These are phyloP conservation scores for Erythrophleum ivorense DNA, from an alignment of 331 rosid genomes.

Conservation along the genomic window DNA sequence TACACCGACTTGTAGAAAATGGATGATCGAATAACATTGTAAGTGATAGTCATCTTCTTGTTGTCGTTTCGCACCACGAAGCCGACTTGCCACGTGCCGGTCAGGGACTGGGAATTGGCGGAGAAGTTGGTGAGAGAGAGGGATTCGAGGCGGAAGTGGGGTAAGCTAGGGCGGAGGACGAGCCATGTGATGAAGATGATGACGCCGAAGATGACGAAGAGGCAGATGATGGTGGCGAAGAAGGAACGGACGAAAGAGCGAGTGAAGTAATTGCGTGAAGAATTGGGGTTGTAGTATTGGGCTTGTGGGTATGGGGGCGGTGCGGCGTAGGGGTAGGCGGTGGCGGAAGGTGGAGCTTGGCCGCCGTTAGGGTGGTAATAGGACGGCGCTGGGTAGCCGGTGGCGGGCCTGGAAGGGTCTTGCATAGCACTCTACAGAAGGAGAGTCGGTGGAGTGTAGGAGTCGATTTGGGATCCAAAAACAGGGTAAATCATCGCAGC, in stretches of 20 bases:
- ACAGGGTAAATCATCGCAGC: not conserved
- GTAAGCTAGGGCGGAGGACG: conserved; percentile 82
- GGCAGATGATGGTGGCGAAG: conserved; percentile 60
- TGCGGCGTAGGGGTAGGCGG: conserved; percentile 58
- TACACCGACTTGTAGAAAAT: conserved; percentile 37
- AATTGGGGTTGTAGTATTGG: conserved; percentile 40
- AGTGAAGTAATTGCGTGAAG: conserved; percentile 33
- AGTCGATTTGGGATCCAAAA: not conserved
- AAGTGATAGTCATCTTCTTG: conserved; percentile 66
- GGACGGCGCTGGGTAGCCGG: conserved; percentile 72
- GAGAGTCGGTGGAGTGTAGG: not conserved
- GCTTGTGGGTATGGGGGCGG: conserved; percentile 46
- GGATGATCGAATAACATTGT: conserved; percentile 48
- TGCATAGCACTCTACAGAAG: conserved; percentile 41
- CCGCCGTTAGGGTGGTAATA: not conserved
- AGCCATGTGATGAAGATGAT: conserved; percentile 73
- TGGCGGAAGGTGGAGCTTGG: conserved; percentile 40
- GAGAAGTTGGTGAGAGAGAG: conserved; percentile 61
- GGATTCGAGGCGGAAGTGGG: conserved; percentile 58
- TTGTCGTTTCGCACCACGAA: conserved; percentile 65
- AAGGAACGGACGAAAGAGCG: conserved; percentile 74
- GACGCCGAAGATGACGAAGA: conserved; percentile 57
- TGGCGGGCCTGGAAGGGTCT: conserved; percentile 74
- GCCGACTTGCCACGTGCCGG: conserved; percentile 64
- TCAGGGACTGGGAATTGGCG: conserved; percentile 45